phyloP scores from a whole-genome alignment of 1,139 yeast species.

The Yamadazyma mexicana region DNA sequence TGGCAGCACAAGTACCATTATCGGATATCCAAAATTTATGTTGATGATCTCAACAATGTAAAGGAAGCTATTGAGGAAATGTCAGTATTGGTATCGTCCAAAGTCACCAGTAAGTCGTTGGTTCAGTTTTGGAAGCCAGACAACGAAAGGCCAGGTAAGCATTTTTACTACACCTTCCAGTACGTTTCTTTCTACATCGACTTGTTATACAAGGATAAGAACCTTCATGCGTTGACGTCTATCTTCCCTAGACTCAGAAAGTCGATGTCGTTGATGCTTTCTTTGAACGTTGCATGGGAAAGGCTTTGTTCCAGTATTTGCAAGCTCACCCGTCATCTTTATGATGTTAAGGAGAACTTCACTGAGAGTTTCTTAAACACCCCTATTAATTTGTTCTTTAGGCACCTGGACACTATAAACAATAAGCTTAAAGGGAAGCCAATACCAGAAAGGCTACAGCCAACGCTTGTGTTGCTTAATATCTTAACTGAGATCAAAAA shows the following conservation, averaged over 20 bases:
- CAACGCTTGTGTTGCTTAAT: slow-evolving; percentile 42
- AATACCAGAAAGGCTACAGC: slow-evolving; percentile 29
- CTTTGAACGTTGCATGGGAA: slow-evolving; percentile 67
- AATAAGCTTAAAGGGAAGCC: slow-evolving; percentile 27
- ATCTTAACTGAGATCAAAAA: slow-evolving; percentile 66
- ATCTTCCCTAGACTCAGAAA: slow-evolving; percentile 73
- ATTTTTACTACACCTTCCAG: slow-evolving; percentile 73
- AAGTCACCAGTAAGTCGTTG: slow-evolving; percentile 68
- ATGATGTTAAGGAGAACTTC: slow-evolving; percentile 46
- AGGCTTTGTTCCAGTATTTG: slow-evolving; percentile 50
- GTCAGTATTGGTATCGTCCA: slow-evolving; percentile 61
- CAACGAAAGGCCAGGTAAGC: slow-evolving; percentile 88
- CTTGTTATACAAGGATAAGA: slow-evolving; percentile 53
- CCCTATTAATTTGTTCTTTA: slow-evolving; percentile 48
- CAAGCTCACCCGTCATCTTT: slow-evolving; percentile 45
- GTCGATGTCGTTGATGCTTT: slow-evolving; percentile 72
- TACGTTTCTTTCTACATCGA: slow-evolving; percentile 67
- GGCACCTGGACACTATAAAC: slow-evolving; percentile 36
- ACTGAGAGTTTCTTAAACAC: slow-evolving; percentile 55
- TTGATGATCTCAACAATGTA: slow-evolving; percentile 53
- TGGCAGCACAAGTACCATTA: slow-evolving; percentile 92
- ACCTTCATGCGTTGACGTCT: slow-evolving; percentile 57
- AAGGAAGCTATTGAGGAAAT: slow-evolving; percentile 64
- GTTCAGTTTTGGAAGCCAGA: slow-evolving; percentile 94
- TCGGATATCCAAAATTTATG: slow-evolving; percentile 64